Evolutionary conservation across 2,329 filamentous ascomycete species (phyloP).

Genomic region (Phaeoacremonium minimum): DNA sequence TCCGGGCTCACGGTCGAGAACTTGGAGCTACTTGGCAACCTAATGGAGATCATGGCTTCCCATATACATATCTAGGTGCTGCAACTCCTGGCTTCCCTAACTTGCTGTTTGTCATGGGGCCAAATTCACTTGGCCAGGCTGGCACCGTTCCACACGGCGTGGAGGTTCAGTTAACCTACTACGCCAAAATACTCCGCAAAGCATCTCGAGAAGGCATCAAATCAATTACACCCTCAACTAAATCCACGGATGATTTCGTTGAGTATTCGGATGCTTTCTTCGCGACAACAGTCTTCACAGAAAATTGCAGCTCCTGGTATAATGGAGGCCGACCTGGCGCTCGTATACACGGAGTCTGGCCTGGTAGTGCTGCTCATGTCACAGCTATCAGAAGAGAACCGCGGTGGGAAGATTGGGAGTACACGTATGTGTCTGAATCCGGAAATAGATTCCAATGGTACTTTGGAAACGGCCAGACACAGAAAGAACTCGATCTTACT

Average conservation of each 20-base stretch:
- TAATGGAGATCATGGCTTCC: conserved; percentile 53
- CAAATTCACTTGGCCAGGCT: conserved; percentile 53
- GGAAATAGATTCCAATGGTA: conserved; percentile 55
- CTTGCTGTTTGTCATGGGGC: conserved; percentile 59
- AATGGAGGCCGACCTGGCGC: conserved; percentile 61
- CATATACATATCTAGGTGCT: conserved; percentile 63
- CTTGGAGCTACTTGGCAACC: conserved; percentile 52
- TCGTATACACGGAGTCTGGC: conserved; percentile 66
- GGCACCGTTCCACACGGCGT: conserved; percentile 65
- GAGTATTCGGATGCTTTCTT: conserved; percentile 56
- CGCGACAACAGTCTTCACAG: conserved; percentile 47
- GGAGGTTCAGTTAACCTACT: conserved; percentile 62
- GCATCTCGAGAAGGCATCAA: conserved; percentile 61
- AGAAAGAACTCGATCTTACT: conserved; percentile 48
- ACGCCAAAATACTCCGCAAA: conserved; percentile 65
- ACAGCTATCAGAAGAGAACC: conserved; percentile 53
- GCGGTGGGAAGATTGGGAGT: conserved; percentile 53
- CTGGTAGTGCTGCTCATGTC: conserved; percentile 60
- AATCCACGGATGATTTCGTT: conserved; percentile 61
- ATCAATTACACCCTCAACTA: conserved; percentile 50
- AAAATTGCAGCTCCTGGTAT: conserved; percentile 68
- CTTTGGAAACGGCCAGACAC: conserved; percentile 65
- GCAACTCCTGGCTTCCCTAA: conserved; percentile 65
- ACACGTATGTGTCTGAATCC: conserved; percentile 36
- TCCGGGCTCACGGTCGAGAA: conserved; percentile 49